phyloP scores from a whole-genome alignment of 106 monocot species.

The Dioscorea dumetorum region DNA sequence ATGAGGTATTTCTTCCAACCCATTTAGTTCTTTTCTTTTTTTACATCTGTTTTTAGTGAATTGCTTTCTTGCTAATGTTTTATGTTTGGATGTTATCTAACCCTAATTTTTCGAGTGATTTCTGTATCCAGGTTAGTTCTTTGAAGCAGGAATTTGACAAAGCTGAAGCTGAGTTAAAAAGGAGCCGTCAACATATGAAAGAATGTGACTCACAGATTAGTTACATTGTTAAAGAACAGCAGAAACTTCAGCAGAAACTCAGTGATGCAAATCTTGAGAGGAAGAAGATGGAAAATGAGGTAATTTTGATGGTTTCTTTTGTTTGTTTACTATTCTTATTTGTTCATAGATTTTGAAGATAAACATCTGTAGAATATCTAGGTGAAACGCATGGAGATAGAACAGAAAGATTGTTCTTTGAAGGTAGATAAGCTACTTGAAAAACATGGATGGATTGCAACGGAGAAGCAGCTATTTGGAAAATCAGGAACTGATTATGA shows the following conservation, averaged over 20 bases:
- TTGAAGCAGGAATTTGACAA: constrained; percentile 55
- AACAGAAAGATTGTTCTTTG: constrained; percentile 71
- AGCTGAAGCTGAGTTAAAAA: constrained; percentile 63
- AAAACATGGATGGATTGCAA: constrained; percentile 83
- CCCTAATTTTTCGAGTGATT: too few relatives aligned
- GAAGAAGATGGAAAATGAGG: constrained; percentile 99
- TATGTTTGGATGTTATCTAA: too few relatives aligned
- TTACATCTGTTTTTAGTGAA: background rate
- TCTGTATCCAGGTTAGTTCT: constrained; percentile 46
- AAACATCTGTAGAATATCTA: constrained; percentile 6
- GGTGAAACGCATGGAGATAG: constrained; percentile 90
- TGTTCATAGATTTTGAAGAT: background rate
- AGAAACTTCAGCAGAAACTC: constrained; percentile 78
- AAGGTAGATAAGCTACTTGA: constrained; percentile 78
- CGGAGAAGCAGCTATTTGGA: constrained; percentile 93
- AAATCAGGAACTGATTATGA: constrained; percentile 90
- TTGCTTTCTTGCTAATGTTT: too few relatives aligned
- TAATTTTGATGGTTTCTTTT: constrained; percentile 11
- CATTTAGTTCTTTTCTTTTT: background rate
- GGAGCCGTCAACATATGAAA: constrained; percentile 65
- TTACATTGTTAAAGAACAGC: constrained; percentile 62
- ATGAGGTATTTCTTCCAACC: constrained; percentile 26
- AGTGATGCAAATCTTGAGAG: constrained; percentile 75
- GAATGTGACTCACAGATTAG: constrained; percentile 81
- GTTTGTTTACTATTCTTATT: background rate